Evolutionary conservation across 164 flowering plant species (phyloP).

Genomic region (Annona squamosa): DNA sequence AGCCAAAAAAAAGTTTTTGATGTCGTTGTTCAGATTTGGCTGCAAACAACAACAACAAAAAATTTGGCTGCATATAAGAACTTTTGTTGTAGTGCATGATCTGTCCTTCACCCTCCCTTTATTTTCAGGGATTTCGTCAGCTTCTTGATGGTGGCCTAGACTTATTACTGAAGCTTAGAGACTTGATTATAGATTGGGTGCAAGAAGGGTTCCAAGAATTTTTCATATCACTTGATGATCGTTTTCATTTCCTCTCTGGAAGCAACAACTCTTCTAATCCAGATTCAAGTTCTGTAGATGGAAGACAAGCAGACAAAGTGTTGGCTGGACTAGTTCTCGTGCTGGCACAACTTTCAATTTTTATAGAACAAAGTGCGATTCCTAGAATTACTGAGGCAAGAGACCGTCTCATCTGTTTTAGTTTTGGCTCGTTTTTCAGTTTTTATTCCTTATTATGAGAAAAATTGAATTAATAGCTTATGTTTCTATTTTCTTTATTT

Average conservation of each 20-base stretch:
- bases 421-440: neutral
- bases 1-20: no score
- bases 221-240: constrained; percentile 60
- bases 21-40: no score
- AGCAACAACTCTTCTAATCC: constrained; percentile 30
- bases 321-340: constrained; percentile 74
- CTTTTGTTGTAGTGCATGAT: no score
- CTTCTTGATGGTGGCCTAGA: constrained; percentile 69
- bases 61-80: no score
- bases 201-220: constrained; percentile 96
- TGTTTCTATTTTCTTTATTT: neutral
- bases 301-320: constrained; percentile 53
- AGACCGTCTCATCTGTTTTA: constrained; percentile 8
- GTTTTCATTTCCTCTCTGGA: constrained; percentile 62
- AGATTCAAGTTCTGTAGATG: constrained; percentile 42
- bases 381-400: constrained; percentile 95
- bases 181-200: constrained; percentile 66
- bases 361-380: constrained; percentile 83
- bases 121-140: constrained; percentile 68
- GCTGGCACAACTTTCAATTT: constrained; percentile 76
- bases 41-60: no score
- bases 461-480: neutral
- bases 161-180: constrained; percentile 53
- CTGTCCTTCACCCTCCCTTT: constrained; percentile 1
- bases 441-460: neutral